Evolutionary conservation across 2,329 filamentous ascomycete species (phyloP).

Genomic region (Arthrinium phaeospermum): DNA sequence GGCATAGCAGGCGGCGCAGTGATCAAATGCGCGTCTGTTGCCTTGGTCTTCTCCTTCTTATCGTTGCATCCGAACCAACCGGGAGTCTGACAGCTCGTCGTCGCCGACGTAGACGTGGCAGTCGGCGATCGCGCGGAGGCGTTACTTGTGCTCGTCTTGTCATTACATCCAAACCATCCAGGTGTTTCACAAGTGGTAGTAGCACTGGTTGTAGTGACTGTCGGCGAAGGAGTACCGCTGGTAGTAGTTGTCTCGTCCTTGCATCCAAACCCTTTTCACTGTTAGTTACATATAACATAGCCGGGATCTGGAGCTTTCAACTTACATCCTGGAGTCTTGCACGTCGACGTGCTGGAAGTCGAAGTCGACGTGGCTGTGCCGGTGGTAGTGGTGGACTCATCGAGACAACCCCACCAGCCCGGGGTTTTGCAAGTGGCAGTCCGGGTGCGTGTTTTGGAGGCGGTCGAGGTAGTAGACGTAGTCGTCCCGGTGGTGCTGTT

Average conservation of each 20-base stretch:
- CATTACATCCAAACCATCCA: constrained; percentile 55
- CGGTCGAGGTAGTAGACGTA: constrained; percentile 58
- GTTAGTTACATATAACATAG: not conserved
- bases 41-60: constrained; percentile 13
- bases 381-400: constrained; percentile 63
- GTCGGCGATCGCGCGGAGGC: constrained; percentile 37
- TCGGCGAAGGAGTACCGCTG: constrained; percentile 35
- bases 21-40: constrained; percentile 19
- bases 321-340: constrained; percentile 64
- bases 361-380: constrained; percentile 50
- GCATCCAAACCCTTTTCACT: constrained; percentile 61
- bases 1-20: constrained; percentile 25
- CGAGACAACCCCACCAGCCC: constrained; percentile 79
- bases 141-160: constrained; percentile 45
- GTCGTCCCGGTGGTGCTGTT: constrained; percentile 84
- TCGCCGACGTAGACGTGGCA: constrained; percentile 42
- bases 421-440: constrained; percentile 90
- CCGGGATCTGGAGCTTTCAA: not conserved
- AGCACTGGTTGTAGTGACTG: constrained; percentile 40
- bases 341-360: constrained; percentile 55
- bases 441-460: constrained; percentile 68
- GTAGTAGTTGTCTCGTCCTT: constrained; percentile 56
- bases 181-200: constrained; percentile 38
- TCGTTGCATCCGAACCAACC: constrained; percentile 32
- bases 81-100: constrained; percentile 36